Base-by-base conservation (phyloP, 352 stramenopile species). In the Pseudoperonospora humuli region DNA sequence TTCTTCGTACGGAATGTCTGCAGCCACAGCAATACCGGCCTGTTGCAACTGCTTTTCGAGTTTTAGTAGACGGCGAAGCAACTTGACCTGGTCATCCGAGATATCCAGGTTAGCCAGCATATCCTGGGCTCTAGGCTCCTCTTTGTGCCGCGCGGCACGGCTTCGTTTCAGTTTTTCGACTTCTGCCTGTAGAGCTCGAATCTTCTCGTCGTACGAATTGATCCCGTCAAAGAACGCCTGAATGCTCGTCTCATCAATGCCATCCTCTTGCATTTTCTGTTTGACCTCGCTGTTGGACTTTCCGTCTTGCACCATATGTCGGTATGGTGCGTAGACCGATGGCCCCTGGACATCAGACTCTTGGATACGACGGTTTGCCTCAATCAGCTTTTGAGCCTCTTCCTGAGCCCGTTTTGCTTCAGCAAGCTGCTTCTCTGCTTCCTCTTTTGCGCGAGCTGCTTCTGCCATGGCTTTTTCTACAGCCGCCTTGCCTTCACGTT, bases 1-100 rank as follows among this genome's bases (percentile, higher is more conserved):
- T 60, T 95, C 80, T 55, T 95, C 84, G 53, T 96, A 96, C 24
- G 87, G 78, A 69, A 96, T 96, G 71, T 96, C 87, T 15, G 91
- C 87, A 20, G 85, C 85, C 34, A 96, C 77, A 40, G 75, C 77
- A 54, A 93, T 93, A 79, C 80, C 80, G 43, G 80, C 80, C 29
- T 87, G 64, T 32, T 86, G 70, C 44, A 93, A 44, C 48, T 90
- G 80, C 52, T 89, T 89, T 28, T 93, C 80, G 2, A 93, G 62
- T 49, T 90, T 90, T 10, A 89, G 47, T 46, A 93, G 35, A 48
- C 80, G 80, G 51, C 80, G 80, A 36, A 93, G 49, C 50, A 93
- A 33, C 45, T 81, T 73, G 6, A 85, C 76, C 55, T 93, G 80
- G 36, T 93, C 80, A 21, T 55, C 74, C 11, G 67, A 75, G 18